These are phyloP conservation scores for Aspergillus aculeatus DNA, from an alignment of 2,329 filamentous ascomycete species.

Conservation along the genomic window DNA sequence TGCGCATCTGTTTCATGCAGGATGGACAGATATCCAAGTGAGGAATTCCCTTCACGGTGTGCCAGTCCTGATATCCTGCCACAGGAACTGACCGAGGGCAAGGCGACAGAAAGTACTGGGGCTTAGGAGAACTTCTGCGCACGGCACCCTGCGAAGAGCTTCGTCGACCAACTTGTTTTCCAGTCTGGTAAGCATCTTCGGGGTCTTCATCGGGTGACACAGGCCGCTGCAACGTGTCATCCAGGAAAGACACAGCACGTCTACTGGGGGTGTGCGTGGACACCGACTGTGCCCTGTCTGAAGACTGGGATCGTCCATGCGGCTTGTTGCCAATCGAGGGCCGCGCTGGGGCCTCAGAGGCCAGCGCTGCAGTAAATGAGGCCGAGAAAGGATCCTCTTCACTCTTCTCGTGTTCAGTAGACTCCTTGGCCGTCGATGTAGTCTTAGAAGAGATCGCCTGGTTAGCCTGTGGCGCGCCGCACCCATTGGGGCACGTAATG, in stretches of 20 bases:
- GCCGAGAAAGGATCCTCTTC: neutral
- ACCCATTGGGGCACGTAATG: neutral
- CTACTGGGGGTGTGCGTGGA: slow-evolving; percentile 11
- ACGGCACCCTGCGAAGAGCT: slow-evolving; percentile 16
- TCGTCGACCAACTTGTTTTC: slow-evolving; percentile 8
- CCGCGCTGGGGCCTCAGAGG: slow-evolving; percentile 2
- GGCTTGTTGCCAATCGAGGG: slow-evolving; percentile 1
- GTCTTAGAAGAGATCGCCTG: neutral
- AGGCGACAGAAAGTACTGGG: slow-evolving; percentile 53
- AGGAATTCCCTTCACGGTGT: slow-evolving; percentile 68
- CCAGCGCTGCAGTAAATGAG: neutral
- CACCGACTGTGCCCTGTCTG: slow-evolving; percentile 9
- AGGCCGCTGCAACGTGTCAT: slow-evolving; percentile 12
- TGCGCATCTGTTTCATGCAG: slow-evolving; percentile 72
- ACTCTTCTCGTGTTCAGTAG: neutral
- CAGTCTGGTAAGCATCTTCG: slow-evolving; percentile 9
- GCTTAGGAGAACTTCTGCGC: slow-evolving; percentile 18
- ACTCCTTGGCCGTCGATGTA: neutral
- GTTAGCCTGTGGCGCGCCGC: neutral
- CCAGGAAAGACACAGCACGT: slow-evolving; percentile 21
- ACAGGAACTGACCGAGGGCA: slow-evolving; percentile 67
- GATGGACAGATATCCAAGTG: slow-evolving; percentile 78
- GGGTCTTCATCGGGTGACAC: slow-evolving; percentile 7
- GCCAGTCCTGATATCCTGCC: slow-evolving; percentile 72
- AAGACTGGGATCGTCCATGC: slow-evolving; percentile 11